phyloP scores from a whole-genome alignment of 495 filamentous ascomycete genomes.

The Bryoglossum gracile region DNA sequence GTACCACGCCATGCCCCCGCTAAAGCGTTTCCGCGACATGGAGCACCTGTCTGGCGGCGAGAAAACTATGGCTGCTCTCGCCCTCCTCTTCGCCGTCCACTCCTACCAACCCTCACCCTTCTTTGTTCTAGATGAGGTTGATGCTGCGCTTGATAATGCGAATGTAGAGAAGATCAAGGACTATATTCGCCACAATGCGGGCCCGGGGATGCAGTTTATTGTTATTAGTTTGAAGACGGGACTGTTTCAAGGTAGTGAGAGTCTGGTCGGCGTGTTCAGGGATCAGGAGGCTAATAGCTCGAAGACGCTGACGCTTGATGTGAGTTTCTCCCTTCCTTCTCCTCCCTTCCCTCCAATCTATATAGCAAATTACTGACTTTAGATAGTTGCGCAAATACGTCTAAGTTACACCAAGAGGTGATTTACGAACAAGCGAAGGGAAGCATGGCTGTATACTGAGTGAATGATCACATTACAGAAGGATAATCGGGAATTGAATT shows the following conservation, averaged over 20 bases:
- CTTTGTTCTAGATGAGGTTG: conserved; percentile 97
- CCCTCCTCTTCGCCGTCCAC: conserved; percentile 92
- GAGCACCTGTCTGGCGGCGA: conserved; percentile 95
- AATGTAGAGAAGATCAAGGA: conserved; percentile 93
- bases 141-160: conserved; percentile 92
- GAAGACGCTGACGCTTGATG: conserved; percentile 85
- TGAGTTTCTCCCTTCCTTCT: conserved; percentile 44
- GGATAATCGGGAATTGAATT: too few relatives aligned
- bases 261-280: conserved; percentile 86
- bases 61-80: conserved; percentile 97
- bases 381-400: conserved; percentile 15
- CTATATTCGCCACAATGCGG: conserved; percentile 89
- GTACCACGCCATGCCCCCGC: conserved; percentile 96
- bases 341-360: background rate
- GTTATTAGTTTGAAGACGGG: conserved; percentile 93
- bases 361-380: too few relatives aligned
- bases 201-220: conserved; percentile 98
- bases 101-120: conserved; percentile 90
- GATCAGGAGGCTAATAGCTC: conserved; percentile 90
- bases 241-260: conserved; percentile 89
- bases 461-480: too few relatives aligned
- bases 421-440: background rate
- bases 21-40: conserved; percentile 99
- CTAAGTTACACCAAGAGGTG: background rate
- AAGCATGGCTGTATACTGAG: background rate